Conservation (phyloP, 208 protist species). For the Leishmania amazonensis region DNA sequence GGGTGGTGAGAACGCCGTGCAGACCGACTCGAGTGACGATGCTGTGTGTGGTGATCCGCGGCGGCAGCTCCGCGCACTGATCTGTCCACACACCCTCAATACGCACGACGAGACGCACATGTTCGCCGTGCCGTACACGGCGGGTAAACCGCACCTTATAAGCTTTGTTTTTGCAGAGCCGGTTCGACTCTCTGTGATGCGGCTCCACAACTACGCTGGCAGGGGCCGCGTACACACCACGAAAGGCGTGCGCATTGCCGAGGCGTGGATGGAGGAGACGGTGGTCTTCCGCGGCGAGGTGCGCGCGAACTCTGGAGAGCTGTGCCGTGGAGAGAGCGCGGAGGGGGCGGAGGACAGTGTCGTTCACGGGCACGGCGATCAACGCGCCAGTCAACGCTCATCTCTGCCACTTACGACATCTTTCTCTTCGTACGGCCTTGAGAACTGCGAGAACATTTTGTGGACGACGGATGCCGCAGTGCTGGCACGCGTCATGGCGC, state of each 20-base stretch:
- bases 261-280: constrained; percentile 74
- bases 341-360: background rate
- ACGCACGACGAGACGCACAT: constrained; percentile 89
- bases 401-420: background rate
- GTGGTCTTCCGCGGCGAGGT: constrained; percentile 77
- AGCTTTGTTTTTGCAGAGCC: constrained; percentile 61
- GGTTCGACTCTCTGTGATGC: constrained; percentile 77
- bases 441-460: constrained; percentile 79
- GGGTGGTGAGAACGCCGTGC: background rate
- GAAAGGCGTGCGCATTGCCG: constrained; percentile 79
- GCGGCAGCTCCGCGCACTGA: constrained; percentile 66
- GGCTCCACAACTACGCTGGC: constrained; percentile 92
- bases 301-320: constrained; percentile 47
- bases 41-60: constrained; percentile 26
- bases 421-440: constrained; percentile 23
- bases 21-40: constrained; percentile 13
- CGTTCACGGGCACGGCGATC: background rate
- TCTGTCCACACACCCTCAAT: constrained; percentile 64
- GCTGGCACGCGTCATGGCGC: constrained; percentile 38
- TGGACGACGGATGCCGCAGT: constrained; percentile 54
- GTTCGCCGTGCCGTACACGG: constrained; percentile 84
- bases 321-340: constrained; percentile 14
- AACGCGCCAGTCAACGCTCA: background rate
- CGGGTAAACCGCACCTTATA: constrained; percentile 63
- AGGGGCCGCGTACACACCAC: constrained; percentile 84